Base-by-base conservation (phyloP, 2,329 filamentous ascomycete species). In the Curvularia lunata region DNA sequence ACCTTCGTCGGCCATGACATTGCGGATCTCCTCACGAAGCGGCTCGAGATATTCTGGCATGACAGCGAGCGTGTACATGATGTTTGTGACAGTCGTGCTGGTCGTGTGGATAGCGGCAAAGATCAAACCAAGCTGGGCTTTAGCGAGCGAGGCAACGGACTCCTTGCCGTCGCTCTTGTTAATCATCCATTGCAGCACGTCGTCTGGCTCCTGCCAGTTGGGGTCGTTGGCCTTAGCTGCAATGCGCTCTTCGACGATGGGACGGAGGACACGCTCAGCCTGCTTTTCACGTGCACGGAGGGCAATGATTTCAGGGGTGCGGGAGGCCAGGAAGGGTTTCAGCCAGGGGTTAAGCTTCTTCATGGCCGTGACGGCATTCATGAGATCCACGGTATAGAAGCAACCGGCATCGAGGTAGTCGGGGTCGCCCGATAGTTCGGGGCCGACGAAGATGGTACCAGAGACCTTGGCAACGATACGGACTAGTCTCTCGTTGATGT, bases 41-140 rank as follows among this genome's bases (percentile, higher is more conserved):
- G 78, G 81, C 43, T 77, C 70, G 63, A 79, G 75, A 51, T 80
- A 80, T 51, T 78, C 78, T 1, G 78, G 75, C 2, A 59, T 65
- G 4, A 62, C 63, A 6, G 73, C 72, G 3, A 77, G 56, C 4
- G 62, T 71, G 62, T 73, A 75, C 13, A 77, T 40, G 3, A 71
- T 72, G 37, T 71, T 69, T 8, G 65, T 70, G 19, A 59, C 52
- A 4, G 66, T 71, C 51, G 69, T 50, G 0, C 65, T 69, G 3
- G 73, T 75, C 0, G 71, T 75, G 28, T 75, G 71, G 8, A 75
- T 73, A 1, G 72, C 68, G 16, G 68, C 73, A 23, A 76, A 72
- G 10, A 65, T 71, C 18, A 76, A 52, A 1, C 51, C 54, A 12
- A 75, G 66, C 34, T 74, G 70, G 3, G 48, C 25, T 16, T 58